Evolutionary conservation across 2,329 filamentous ascomycete genomes (phyloP).

Genomic region (Diaporthe longicolla): DNA sequence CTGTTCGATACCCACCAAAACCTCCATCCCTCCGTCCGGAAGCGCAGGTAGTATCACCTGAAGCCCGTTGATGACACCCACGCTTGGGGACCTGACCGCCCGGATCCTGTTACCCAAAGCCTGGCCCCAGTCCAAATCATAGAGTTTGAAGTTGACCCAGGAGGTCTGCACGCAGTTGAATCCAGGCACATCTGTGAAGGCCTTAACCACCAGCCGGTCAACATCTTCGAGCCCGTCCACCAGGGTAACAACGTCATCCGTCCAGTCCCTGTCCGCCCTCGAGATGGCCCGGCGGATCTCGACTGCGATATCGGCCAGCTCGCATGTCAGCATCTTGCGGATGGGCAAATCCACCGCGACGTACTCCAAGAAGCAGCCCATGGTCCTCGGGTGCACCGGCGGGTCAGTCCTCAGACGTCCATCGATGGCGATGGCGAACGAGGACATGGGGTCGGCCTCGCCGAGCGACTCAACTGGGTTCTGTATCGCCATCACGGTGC

Average conservation of each 20-base stretch:
- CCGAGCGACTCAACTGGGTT: conserved; percentile 48
- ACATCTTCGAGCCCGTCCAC: conserved; percentile 52
- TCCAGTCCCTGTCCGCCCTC: conserved; percentile 51
- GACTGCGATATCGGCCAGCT: conserved; percentile 52
- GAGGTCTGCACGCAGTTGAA: background rate
- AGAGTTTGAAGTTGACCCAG: background rate
- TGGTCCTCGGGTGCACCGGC: conserved; percentile 52
- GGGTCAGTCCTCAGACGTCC: conserved; percentile 52
- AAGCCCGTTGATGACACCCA: conserved; percentile 1
- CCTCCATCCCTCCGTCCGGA: conserved; percentile 31
- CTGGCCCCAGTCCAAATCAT: background rate
- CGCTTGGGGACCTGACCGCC: background rate
- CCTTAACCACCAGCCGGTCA: conserved; percentile 50
- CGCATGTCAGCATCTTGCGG: conserved; percentile 50
- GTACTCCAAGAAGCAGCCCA: conserved; percentile 57
- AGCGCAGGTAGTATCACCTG: background rate
- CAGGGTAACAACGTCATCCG: conserved; percentile 50
- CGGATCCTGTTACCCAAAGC: background rate
- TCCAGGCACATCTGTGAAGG: background rate
- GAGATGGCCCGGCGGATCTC: conserved; percentile 52
- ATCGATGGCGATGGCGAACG: conserved; percentile 56
- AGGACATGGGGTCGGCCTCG: conserved; percentile 51
- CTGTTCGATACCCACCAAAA: conserved; percentile 51
- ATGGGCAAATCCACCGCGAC: conserved; percentile 48
- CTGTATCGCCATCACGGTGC: conserved; percentile 49